Evolutionary conservation across 2,329 filamentous ascomycete species (phyloP), one percentile per base, ranked within the genome.

Genomic region (Bretziella fagacearum): DNA sequence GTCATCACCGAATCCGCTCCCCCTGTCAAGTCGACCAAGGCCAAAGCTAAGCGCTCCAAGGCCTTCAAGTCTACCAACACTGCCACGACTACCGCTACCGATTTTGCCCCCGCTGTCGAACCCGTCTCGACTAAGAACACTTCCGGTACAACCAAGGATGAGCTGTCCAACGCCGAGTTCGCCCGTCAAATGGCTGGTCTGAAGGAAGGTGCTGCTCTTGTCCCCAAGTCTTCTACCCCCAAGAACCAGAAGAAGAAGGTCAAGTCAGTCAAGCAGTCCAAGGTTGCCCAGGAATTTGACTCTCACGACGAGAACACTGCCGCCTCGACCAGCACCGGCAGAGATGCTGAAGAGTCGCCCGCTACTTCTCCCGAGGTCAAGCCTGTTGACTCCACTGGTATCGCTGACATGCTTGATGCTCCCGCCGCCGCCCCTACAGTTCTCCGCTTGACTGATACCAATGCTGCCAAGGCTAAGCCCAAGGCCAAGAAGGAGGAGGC

Each of bases 371-470:
- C 84, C 26, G 67, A 74, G 44, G 65, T 71, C 18, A 59, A 56
- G 29, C 66, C 74, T n/a, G 68, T 67, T 11, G 70, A 74, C 49
- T 70, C 73, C 51, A 76, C 73, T 47, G 83, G 83, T 58, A 76
- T 95, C 49, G 81, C 81, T 47, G 89, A 95, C 63, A 96, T 96
- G 89, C 77, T 96, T 13, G 86, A 93, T 63, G 68, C 81, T 42
- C 64, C 74, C 36, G 62, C 74, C 2, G 60, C 76, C 32, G 81
- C 76, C 46, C 81, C 85, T 20, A 78, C 79, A 0, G 76, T 93
- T 41, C 69, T 95, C 52, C 83, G 83, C 52, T 69, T 96, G 53
- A 46, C 49, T 36, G 46, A 50, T 22, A 91, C 81, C 47, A 77
- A 79, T 52, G 59, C 73, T 63, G 57, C 72, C 64, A 59, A 76